These are phyloP conservation scores for Hypoxylon sp. DNA, from an alignment of 2,329 filamentous ascomycete species.

Conservation along the genomic window DNA sequence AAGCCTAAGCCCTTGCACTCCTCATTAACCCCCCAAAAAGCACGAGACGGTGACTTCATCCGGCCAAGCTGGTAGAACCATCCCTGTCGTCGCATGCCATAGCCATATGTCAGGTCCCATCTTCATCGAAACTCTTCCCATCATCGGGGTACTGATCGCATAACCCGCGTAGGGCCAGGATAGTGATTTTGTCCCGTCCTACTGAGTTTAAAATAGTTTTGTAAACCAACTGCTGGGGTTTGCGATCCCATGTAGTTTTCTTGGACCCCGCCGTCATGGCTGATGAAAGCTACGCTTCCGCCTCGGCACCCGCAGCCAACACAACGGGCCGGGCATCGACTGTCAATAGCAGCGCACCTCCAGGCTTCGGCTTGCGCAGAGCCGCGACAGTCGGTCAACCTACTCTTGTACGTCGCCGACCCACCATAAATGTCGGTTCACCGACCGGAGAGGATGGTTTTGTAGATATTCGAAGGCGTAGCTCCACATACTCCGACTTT, in stretches of 20 bases:
- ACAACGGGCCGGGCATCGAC: slow-evolving; percentile 38
- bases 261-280: slow-evolving; percentile 49
- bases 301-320: slow-evolving; percentile 47
- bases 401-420: slow-evolving; percentile 48
- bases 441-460: slow-evolving; percentile 45
- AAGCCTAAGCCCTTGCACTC: slow-evolving; percentile 6
- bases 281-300: slow-evolving; percentile 49
- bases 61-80: slow-evolving; percentile 18
- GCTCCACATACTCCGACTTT: slow-evolving; percentile 84
- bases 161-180: slow-evolving; percentile 28
- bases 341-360: slow-evolving; percentile 44
- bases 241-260: slow-evolving; percentile 43
- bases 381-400: slow-evolving; percentile 59
- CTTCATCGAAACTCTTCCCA: slow-evolving; percentile 25
- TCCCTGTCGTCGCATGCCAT: slow-evolving; percentile 40
- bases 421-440: slow-evolving; percentile 42
- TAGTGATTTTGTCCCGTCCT: slow-evolving; percentile 11
- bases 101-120: slow-evolving; percentile 22
- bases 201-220: not conserved
- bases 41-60: slow-evolving; percentile 38
- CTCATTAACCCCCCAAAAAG: slow-evolving; percentile 14
- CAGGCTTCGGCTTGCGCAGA: slow-evolving; percentile 60
- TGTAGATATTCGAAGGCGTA: slow-evolving; percentile 69
- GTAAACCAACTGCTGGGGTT: slow-evolving; percentile 3
- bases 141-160: slow-evolving; percentile 26